Percentiles rank a stretch among this genome's conserved stretches.
These are phyloP conservation scores for Babesia bigemina DNA, from an alignment of 169 alveolate species.

Conservation along the genomic window DNA sequence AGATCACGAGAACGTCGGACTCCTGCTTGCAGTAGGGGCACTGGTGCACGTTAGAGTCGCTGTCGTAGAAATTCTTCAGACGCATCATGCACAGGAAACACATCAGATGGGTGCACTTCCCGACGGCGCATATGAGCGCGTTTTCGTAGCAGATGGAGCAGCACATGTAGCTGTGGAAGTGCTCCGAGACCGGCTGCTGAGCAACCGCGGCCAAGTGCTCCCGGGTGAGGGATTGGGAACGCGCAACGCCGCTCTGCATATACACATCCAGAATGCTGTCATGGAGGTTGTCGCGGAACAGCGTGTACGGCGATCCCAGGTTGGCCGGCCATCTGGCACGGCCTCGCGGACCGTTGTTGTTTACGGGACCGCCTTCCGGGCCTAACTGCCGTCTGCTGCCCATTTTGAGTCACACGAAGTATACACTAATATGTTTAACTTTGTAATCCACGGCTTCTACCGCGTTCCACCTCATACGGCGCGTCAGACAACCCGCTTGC, in stretches of 20 bases:
- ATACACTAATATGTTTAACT: neutral
- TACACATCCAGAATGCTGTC: conserved; percentile 41
- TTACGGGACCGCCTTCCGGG: conserved; percentile 1
- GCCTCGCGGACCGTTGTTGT: conserved; percentile 1
- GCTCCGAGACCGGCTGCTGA: conserved; percentile 36
- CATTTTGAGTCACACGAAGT: neutral
- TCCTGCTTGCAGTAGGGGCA: conserved; percentile 69
- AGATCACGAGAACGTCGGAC: conserved; percentile 37
- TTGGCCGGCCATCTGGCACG: neutral
- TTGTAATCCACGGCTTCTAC: neutral
- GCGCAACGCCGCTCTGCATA: conserved; percentile 47
- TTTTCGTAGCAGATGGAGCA: conserved; percentile 70
- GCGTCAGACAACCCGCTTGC: neutral
- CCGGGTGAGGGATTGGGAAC: conserved; percentile 23
- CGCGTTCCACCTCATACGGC: conserved; percentile 4
- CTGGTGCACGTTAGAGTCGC: conserved; percentile 25
- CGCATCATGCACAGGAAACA: conserved; percentile 62
- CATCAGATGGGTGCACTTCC: conserved; percentile 52
- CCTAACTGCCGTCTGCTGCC: conserved; percentile 12
- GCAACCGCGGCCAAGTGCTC: conserved; percentile 42
- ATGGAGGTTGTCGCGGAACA: conserved; percentile 24
- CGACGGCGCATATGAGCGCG: conserved; percentile 61
- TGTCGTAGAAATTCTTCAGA: conserved; percentile 46
- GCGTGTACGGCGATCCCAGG: conserved; percentile 11
- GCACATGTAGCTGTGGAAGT: conserved; percentile 50